A percentile compares a stretch with the other conserved stretches of the same genome.
These are phyloP conservation scores for Houttuynia cordata DNA, from an alignment of 164 flowering plant species.

Conservation along the genomic window DNA sequence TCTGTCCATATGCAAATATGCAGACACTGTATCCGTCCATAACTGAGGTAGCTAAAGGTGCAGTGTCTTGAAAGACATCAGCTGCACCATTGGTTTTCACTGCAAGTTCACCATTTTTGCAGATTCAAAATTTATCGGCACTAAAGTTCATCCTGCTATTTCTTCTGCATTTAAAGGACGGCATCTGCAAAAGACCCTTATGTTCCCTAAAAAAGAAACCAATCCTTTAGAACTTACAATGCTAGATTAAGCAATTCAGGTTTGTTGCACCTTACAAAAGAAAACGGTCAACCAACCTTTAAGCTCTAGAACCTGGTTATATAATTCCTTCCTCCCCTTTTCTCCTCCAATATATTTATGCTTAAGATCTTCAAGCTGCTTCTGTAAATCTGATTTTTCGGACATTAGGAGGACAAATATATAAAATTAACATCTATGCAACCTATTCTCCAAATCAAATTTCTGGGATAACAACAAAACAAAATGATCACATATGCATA, in stretches of 20 bases:
- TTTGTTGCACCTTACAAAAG: background rate
- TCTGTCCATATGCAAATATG: constrained; percentile 98
- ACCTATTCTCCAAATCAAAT: background rate
- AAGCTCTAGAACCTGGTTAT: constrained; percentile 74
- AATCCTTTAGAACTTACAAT: background rate
- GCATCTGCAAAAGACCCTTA: constrained; percentile 90
- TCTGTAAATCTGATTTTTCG: constrained; percentile 26
- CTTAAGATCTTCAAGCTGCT: constrained; percentile 43
- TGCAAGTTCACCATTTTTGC: constrained; percentile 70
- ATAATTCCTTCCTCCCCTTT: constrained; percentile 71
- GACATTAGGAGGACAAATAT: constrained; percentile 27
- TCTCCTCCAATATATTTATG: constrained; percentile 48
- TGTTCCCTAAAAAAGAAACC: constrained; percentile 50
- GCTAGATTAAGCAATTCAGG: background rate
- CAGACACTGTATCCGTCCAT: constrained; percentile 97
- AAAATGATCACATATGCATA: background rate
- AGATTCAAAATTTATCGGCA: constrained; percentile 70
- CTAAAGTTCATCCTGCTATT: constrained; percentile 42
- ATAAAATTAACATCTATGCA: background rate
- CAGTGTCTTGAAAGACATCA: constrained; percentile 79
- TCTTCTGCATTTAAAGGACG: constrained; percentile 78
- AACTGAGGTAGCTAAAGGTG: constrained; percentile 77
- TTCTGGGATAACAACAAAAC: no score
- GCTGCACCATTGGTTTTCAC: constrained; percentile 64
- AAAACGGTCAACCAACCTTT: constrained; percentile 41